Evolutionary conservation across 345 rosid genomes (phyloP), one percentile per base, ranked within the genome.

Genomic region (Draba incana): DNA sequence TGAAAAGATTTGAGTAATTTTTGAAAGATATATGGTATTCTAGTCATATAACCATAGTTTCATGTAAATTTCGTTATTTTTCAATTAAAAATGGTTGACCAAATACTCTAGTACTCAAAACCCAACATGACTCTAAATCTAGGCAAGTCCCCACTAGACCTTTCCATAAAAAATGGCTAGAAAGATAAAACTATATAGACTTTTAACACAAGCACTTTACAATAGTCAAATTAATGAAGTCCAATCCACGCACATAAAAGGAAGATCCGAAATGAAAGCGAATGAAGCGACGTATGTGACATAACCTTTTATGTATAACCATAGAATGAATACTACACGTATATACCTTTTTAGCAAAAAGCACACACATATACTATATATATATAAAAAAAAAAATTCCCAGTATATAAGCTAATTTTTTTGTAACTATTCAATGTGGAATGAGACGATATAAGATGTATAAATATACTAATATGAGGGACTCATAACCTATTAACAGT

Each of bases 161-260:
- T 63, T 58, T 63, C 41, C 30, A 54, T 16, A 38, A 46, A 53
- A 62, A 46, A 33, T 44, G 24, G 14, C 8, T 47, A 15, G 33
- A 63, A 63, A 46, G 38, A 15, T 49, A 71, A 63, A 63, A 64
- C 49, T 55, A 35, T 35, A 63, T n/a, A n/a, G n/a, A n/a, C 69
- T 62, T 71, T 63, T 55, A 20, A 46, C 43, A 71, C 47, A 54
- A 39, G 37, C 13, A 62, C 49, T 44, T 44, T 53, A 54, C 9
- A 62, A 62, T 53, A 62, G 75, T 63, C 69, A 62, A 62, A 71
- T 54, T 69, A 71, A 37, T 54, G 62, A 63, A 71, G 56, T 63
- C 63, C 31, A 45, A 54, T 62, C 42, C 24, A 62, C 46, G 69
- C 63, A 71, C 31, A 33, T 28, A 35, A 62, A 70, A 25, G 11